These are phyloP conservation scores for Pythium phragmiticola DNA, from an alignment of 352 stramenopile species.

Conservation along the genomic window DNA sequence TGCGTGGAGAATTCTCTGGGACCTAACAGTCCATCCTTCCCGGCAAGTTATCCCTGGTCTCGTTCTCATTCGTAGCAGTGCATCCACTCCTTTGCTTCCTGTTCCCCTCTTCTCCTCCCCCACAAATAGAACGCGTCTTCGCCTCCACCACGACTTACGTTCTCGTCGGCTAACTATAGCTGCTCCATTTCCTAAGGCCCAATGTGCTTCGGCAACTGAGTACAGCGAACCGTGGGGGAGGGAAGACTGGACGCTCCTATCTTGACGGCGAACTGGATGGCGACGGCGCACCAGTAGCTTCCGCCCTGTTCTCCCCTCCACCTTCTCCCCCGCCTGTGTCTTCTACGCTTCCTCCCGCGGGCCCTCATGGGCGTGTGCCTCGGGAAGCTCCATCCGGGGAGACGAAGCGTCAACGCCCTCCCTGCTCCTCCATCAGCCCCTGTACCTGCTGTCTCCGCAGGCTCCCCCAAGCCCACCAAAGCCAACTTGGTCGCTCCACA, in stretches of 20 bases:
- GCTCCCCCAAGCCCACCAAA: slow-evolving; percentile 9
- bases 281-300: slow-evolving; percentile 1
- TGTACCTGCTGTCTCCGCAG: not conserved
- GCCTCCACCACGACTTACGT: no score
- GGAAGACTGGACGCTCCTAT: not conserved
- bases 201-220: not conserved
- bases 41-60: no score
- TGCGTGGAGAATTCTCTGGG: no score
- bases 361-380: slow-evolving; percentile 26
- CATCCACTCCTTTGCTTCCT: no score
- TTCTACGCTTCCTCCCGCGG: not conserved
- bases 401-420: slow-evolving; percentile 10
- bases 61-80: no score
- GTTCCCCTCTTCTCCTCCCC: no score
- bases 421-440: not conserved
- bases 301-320: not conserved
- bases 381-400: slow-evolving; percentile 18
- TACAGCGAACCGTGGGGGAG: not conserved
- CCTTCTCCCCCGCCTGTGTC: not conserved
- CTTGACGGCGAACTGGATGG: not conserved
- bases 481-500: slow-evolving; percentile 15
- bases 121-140: no score
- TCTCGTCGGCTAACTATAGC: no score
- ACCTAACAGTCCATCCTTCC: no score
- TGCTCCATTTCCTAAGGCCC: not conserved